Evolutionary conservation across 2,329 filamentous ascomycete species (phyloP), one percentile per base, ranked within the genome.

Genomic region (Trichoderma guizhouense): DNA sequence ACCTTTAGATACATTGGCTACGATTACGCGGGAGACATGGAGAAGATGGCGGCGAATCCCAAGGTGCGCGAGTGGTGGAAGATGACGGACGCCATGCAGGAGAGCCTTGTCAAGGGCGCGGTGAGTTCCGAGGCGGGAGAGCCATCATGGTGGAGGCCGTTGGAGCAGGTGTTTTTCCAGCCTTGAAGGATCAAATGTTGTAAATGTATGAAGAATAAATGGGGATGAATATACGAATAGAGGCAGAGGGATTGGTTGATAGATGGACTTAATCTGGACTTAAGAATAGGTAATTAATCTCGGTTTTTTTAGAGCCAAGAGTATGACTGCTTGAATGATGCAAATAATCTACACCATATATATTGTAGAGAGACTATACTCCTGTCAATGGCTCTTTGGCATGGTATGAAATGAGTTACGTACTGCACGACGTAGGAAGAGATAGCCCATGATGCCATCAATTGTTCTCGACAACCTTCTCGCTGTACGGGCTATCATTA

Each of bases 51-150:
- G 1, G 89, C 88, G 71, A 93, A 94, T 76, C 86, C 88, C 1
- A 91, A 90, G 77, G 91, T 95, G 39, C 86, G 89, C 70, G 90
- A 92, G 79, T 95, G 93, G 93, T 95, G 92, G 92, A 84, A 83
- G 72, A 91, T 95, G 89, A 95, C 93, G 64, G 93, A 95, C 79
- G 84, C 85, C 15, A 93, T 90, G 85, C 93, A 95, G 82, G 90
- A 89, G 80, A 86, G 84, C 58, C 78, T 92, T 34, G 87, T 91
- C 2, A 84, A 86, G 0, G 90, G 89, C 0, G 89, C 89, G 2
- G 85, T 83, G 76, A 86, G 85, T 73, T 90, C 88, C 73, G 86
- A 87, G 75, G 84, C 86, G 7, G 90, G 88, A 2, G 85, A 85
- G 74, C 87, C 87, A n/a, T 79, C 85, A 12, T 93, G 91, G 91